Base-by-base conservation (phyloP, 2,329 filamentous ascomycete species). In the Periconia digitata region DNA sequence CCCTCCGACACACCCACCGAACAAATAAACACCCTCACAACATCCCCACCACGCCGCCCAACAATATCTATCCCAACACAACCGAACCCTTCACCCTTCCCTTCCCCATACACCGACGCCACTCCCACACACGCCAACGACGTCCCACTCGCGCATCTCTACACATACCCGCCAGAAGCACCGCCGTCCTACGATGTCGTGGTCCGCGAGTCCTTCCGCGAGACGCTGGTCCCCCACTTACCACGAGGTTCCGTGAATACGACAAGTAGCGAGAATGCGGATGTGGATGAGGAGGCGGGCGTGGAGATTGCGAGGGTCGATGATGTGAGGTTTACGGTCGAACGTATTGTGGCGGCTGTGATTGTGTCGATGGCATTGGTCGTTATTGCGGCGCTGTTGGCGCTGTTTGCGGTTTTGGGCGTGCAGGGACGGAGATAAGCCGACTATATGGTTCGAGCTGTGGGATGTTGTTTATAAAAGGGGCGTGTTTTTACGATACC, bases 61-160 rank as follows among this genome's bases (percentile, higher is more conserved):
- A 32, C 12, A 12, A 32, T 32, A 10, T 32, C 10, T 15, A 32
- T 32, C 50, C 6, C 49, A 46, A n/a, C 49, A 46, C 29, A 50
- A 41, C 18, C 13, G 38, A 13, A 18, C 22, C 2, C 42, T 23
- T n/a, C 41, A 40, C 20, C 21, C 24, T 12, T 41, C 37, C 15
- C 36, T 35, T 21, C 36, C 16, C 46, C 53, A 1, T 57, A 58
- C 38, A 46, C 47, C 8, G 55, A 61, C 40, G 29, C 29, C 29
- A 1, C 42, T 20, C 10, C 38, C 36, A 21, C 23, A 40, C 40
- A 40, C 10, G 34, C 37, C 3, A 47, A 49, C 40, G 54, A 60
- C 29, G 62, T 67, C 10, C 62, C 63, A 22, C 60, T 67, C 29
- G 64, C 58, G 5, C 54, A 63, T 32, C 53, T 67, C 23, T 43